A percentile compares a stretch with the other conserved stretches of the same genome.
These are phyloP conservation scores for Gastrolobium villosum DNA, from an alignment of 306 rosid species.

Conservation along the genomic window DNA sequence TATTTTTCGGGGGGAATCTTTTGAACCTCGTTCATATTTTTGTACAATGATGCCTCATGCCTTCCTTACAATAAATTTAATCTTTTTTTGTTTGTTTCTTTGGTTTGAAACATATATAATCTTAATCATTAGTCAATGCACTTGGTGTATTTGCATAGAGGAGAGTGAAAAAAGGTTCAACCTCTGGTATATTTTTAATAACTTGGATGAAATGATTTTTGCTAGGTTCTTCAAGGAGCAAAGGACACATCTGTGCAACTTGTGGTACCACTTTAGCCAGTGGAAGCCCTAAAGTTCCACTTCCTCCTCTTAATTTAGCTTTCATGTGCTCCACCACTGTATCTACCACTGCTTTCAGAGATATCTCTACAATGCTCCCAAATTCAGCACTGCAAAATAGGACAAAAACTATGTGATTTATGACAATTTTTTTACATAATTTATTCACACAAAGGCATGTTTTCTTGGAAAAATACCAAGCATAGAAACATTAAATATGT, in stretches of 20 bases:
- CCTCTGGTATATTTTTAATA: constrained; percentile 69
- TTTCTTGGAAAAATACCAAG: background rate
- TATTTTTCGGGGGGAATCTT: constrained; percentile 2
- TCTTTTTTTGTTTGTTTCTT: constrained; percentile 25
- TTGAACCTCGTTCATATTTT: constrained; percentile 41
- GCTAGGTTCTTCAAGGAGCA: constrained; percentile 76
- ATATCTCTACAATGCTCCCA: constrained; percentile 63
- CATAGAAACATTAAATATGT: background rate
- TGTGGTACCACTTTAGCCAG: constrained; percentile 84
- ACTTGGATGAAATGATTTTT: constrained; percentile 75
- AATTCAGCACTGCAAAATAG: constrained; percentile 74
- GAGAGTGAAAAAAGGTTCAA: constrained; percentile 85
- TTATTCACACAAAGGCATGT: too few species aligned
- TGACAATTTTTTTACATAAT: too few species aligned
- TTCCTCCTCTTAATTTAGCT: constrained; percentile 67
- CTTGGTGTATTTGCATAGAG: constrained; percentile 77
- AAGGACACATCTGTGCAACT: constrained; percentile 79
- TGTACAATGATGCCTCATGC: constrained; percentile 52
- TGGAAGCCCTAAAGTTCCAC: constrained; percentile 61
- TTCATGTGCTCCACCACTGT: constrained; percentile 64
- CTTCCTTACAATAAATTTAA: constrained; percentile 46
- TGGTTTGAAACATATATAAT: constrained; percentile 43
- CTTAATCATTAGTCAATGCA: constrained; percentile 48
- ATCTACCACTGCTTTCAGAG: constrained; percentile 72
- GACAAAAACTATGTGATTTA: background rate